phyloP scores from a whole-genome alignment of 2,329 filamentous ascomycete genomes.

The Acarospora socialis region DNA sequence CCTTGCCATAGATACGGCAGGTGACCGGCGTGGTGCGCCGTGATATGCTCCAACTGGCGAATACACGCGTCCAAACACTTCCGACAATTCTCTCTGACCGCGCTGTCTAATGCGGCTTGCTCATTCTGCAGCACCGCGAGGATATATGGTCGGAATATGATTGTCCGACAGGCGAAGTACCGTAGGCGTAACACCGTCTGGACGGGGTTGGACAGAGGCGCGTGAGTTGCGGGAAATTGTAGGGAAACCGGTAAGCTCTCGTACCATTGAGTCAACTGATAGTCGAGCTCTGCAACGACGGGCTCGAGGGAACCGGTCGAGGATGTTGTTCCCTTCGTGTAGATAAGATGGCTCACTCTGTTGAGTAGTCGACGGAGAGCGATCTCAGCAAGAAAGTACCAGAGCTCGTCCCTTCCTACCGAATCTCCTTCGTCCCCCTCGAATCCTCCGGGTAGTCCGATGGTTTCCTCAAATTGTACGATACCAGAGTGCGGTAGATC shows the following conservation, averaged over 20 bases:
- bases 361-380: conserved; percentile 64
- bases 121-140: conserved; percentile 67
- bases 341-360: conserved; percentile 64
- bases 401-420: conserved; percentile 61
- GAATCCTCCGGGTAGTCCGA: conserved; percentile 64
- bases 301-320: conserved; percentile 62
- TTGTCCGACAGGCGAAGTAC: conserved; percentile 74
- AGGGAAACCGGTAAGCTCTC: conserved; percentile 60
- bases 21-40: conserved; percentile 66
- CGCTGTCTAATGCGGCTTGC: conserved; percentile 53
- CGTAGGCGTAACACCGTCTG: conserved; percentile 66
- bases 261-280: conserved; percentile 74
- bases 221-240: conserved; percentile 60
- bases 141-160: conserved; percentile 75
- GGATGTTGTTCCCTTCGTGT: conserved; percentile 57
- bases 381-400: conserved; percentile 78
- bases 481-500: conserved; percentile 73
- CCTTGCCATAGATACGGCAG: conserved; percentile 81
- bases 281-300: conserved; percentile 66
- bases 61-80: conserved; percentile 71
- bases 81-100: conserved; percentile 62
- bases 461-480: conserved; percentile 66
- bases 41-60: conserved; percentile 64
- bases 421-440: conserved; percentile 51
- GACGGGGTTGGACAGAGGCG: conserved; percentile 54